Conservation (phyloP, 2,329 filamentous ascomycete species). For the Fusarium temperatum region DNA sequence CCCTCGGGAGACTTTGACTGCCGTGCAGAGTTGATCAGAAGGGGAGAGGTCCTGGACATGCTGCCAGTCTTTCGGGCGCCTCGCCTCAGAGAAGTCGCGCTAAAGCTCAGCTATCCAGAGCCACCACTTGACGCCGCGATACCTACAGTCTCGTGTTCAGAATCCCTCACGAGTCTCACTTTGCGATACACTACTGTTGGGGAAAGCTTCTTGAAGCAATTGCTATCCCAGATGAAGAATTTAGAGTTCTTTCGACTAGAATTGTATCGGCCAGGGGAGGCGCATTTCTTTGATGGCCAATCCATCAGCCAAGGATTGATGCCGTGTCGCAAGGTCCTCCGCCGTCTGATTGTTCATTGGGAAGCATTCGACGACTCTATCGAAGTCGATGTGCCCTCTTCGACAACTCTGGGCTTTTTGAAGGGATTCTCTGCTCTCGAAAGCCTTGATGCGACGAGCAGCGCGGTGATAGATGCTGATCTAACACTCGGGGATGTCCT, state of each 20-base stretch:
- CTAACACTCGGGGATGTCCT: rapidly evolving
- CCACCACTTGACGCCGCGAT: not conserved
- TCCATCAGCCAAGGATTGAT: not conserved
- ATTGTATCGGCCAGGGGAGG: not conserved
- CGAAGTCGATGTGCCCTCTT: not conserved
- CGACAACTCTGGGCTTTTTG: rapidly evolving
- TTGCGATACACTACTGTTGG: not conserved
- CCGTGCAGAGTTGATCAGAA: not conserved
- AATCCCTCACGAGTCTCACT: not conserved
- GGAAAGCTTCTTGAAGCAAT: not conserved
- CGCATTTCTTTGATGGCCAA: not conserved
- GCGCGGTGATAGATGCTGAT: not conserved
- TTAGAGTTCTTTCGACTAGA: not conserved
- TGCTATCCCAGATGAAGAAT: not conserved
- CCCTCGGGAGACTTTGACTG: not conserved
- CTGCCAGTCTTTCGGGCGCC: not conserved
- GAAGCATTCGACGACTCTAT: not conserved
- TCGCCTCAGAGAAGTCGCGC: not conserved
- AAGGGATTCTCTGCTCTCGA: rapidly evolving
- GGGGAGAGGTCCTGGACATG: not conserved
- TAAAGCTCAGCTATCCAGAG: not conserved
- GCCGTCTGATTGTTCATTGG: not conserved
- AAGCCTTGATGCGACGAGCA: not conserved
- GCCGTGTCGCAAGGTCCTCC: not conserved
- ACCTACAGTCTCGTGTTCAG: not conserved